Evolutionary conservation across 805 yeast genomes (phyloP).

Genomic region (Cephaloascus fragrans): DNA sequence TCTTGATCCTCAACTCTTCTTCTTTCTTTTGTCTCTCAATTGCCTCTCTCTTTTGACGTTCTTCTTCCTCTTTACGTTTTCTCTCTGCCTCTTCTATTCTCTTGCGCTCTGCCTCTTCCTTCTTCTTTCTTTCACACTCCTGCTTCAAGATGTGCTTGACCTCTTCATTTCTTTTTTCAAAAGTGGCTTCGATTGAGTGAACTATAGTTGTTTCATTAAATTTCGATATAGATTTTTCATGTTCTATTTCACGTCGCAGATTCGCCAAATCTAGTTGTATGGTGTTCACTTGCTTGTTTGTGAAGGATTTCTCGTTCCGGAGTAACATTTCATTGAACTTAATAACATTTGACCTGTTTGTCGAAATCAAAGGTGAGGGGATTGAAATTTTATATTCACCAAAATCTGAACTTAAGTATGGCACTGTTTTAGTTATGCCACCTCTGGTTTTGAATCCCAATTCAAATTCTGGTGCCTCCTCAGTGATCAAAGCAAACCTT

Average conservation of each 20-base stretch:
- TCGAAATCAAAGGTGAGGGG: no score
- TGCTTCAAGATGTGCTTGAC: conserved; percentile 4
- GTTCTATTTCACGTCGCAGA: background rate
- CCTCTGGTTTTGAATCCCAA: no score
- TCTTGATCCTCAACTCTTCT: conserved; percentile 7
- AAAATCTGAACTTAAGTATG: no score
- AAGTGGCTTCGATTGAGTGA: background rate
- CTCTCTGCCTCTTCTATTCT: conserved; percentile 14
- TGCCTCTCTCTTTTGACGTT: conserved; percentile 3
- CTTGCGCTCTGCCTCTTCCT: conserved; percentile 8
- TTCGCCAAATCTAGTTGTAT: background rate
- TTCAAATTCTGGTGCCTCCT: no score
- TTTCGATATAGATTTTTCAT: background rate
- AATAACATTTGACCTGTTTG: no score
- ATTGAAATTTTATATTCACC: no score
- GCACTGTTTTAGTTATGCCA: no score
- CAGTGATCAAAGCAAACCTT: conserved; percentile 10
- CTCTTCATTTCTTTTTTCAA: background rate
- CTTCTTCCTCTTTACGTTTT: conserved; percentile 8
- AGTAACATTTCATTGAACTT: no score
- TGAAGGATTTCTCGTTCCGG: no score
- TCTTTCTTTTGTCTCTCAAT: conserved; percentile 6
- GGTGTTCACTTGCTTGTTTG: background rate
- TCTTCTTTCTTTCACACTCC: conserved; percentile 6
- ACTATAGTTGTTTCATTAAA: background rate